Evolutionary conservation across 306 rosid genomes (phyloP), one percentile per base, ranked within the genome.

Genomic region (Crotalaria pallida): DNA sequence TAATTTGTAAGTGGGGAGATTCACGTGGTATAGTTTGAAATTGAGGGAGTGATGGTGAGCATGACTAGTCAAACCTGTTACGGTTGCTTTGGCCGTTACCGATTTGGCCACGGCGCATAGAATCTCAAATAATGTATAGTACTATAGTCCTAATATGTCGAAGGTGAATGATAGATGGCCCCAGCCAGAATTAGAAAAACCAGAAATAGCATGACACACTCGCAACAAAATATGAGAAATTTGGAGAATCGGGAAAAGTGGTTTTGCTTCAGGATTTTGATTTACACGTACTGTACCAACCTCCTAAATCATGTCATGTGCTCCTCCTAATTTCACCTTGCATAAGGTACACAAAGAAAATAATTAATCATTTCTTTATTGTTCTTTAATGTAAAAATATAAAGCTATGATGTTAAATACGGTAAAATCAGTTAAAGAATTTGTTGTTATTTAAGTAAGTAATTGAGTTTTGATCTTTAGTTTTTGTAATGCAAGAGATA

Each of bases 61-160:
- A 11, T 44, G 65, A 31, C 12, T 68, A 74, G 85, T 77, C 85
- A 82, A 81, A 77, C 59, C 26, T 62, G 55, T 56, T 33, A 16
- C 10, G 34, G 66, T 33, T 69, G 58, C 50, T 0, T 51, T 18
- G 19, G 56, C 53, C 9, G 43, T 45, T 49, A 62, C 40, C 44
- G 26, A 41, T 29, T 18, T 36, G 29, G 50, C 53, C 18, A 13
- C 58, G 50, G 51, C 77, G n/a, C 74, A 77, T 66, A n/a, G n/a
- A 81, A 73, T 81, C 74, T 75, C 16, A 68, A 69, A 77, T 67
- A 66, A 23, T 50, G 53, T 49, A 6, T 5, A 6, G n/a, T n/a
- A n/a, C n/a, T n/a, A n/a, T n/a, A n/a, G n/a, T n/a, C n/a, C n/a
- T n/a, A n/a, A n/a, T 33, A 9, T 29, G 81, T 45, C 49, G 41